A percentile compares a stretch with the other conserved stretches of the same genome.
Conservation (phyloP, 352 stramenopile genomes). For the Phytophthora pinifolia region DNA sequence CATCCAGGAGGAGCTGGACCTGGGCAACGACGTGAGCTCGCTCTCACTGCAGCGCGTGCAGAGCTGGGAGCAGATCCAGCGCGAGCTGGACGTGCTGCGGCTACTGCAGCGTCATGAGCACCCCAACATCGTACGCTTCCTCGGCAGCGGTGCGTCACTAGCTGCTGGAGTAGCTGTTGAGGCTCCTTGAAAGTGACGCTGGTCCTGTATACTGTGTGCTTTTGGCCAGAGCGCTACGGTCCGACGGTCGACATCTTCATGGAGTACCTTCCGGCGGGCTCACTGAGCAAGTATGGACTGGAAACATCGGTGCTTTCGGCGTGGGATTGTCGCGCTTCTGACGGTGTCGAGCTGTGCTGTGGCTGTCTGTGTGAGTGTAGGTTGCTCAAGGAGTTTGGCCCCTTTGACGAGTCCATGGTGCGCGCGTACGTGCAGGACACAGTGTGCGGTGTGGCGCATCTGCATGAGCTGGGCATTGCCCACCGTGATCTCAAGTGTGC, state of each 20-base stretch:
- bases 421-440: too few species aligned
- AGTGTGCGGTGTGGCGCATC: too few species aligned
- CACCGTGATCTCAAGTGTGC: conserved; percentile 89
- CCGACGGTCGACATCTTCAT: conserved; percentile 76
- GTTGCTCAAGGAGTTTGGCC: conserved; percentile 81
- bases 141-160: conserved; percentile 47
- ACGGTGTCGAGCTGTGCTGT: background rate
- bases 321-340: background rate
- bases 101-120: conserved; percentile 40
- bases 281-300: conserved; percentile 54
- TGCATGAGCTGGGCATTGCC: too few species aligned
- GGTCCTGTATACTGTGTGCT: background rate
- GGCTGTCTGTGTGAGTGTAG: conserved; percentile 20
- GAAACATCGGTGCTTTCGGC: too few species aligned
- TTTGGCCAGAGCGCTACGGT: conserved; percentile 45
- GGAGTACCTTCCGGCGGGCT: conserved; percentile 86
- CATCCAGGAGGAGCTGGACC: conserved; percentile 70
- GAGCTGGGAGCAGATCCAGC: conserved; percentile 55
- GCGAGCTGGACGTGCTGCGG: conserved; percentile 51
- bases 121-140: conserved; percentile 60
- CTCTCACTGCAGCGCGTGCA: conserved; percentile 59
- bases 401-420: conserved; percentile 64
- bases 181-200: background rate
- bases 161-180: background rate
- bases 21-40: conserved; percentile 69